These are phyloP conservation scores for Leccinum rimulosum DNA, from an alignment of 768 basidiomycete genomes.

Conservation along the genomic window DNA sequence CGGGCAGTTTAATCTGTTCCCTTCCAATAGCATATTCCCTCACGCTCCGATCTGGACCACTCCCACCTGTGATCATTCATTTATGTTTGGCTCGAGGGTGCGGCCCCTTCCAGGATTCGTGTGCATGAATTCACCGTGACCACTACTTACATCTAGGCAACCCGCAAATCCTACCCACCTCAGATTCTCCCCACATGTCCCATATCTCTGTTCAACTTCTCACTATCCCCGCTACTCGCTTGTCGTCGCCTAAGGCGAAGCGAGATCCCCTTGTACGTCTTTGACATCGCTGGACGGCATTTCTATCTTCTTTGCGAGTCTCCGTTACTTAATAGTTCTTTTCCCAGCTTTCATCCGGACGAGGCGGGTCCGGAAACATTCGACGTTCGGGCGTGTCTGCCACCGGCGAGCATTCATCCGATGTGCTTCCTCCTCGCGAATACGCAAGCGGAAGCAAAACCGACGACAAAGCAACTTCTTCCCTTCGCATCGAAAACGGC, in stretches of 20 bases:
- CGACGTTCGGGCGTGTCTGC: not conserved
- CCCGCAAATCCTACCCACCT: not conserved
- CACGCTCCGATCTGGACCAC: constrained; percentile 4
- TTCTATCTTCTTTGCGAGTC: not conserved
- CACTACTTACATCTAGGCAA: not conserved
- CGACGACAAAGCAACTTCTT: not conserved
- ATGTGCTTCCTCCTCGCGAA: not conserved
- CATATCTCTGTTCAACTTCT: constrained; percentile 1
- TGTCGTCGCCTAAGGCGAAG: constrained; percentile 2
- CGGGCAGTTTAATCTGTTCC: not conserved
- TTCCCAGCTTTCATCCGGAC: constrained; percentile 19
- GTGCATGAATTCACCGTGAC: not conserved
- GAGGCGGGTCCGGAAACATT: constrained; percentile 25
- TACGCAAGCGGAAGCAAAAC: not conserved
- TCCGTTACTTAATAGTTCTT: not conserved
- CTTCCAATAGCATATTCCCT: not conserved
- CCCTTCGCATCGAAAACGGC: not conserved
- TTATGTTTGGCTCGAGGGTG: constrained; percentile 11
- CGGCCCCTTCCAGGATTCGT: not conserved
- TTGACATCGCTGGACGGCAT: not conserved
- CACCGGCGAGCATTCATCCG: not conserved
- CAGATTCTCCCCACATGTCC: constrained; percentile 9
- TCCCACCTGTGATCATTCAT: constrained; percentile 10
- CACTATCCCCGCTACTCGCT: not conserved
- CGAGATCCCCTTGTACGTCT: constrained; percentile 17